Evolutionary conservation across 768 basidiomycete genomes (phyloP).

Genomic region (Pulveroboletus sp.): DNA sequence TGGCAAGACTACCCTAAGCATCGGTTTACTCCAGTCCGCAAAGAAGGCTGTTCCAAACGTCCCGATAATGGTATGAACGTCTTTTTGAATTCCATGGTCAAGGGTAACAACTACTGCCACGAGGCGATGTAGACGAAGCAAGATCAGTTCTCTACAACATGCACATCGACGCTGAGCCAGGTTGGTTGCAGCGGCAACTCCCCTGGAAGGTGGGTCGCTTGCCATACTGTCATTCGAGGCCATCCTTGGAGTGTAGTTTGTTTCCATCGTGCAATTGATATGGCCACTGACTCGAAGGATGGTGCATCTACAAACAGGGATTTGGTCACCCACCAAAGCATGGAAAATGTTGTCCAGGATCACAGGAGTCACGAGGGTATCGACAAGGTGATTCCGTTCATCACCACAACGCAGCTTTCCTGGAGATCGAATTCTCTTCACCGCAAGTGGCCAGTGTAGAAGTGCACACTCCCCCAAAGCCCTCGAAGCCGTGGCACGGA

Average conservation of each 20-base stretch:
- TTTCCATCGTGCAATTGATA: conserved; percentile 77
- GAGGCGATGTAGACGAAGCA: conserved; percentile 62
- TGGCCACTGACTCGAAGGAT: conserved; percentile 51
- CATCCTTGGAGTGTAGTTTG: conserved; percentile 45
- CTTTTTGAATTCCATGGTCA: neutral
- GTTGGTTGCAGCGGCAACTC: conserved; percentile 51
- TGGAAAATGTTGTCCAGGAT: conserved; percentile 48
- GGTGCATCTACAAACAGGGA: conserved; percentile 34
- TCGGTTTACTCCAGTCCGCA: conserved; percentile 66
- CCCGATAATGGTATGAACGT: conserved; percentile 66
- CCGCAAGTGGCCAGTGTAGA: conserved; percentile 48
- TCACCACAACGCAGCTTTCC: neutral
- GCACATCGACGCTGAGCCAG: conserved; percentile 28
- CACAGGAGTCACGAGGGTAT: conserved; percentile 63
- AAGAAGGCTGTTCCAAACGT: conserved; percentile 42
- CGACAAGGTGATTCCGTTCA: conserved; percentile 59
- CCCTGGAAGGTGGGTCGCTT: conserved; percentile 51
- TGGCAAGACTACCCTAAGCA: conserved; percentile 77
- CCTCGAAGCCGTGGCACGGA: conserved; percentile 36
- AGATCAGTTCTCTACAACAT: conserved; percentile 35
- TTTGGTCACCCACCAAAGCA: conserved; percentile 11
- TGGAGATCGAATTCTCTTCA: neutral
- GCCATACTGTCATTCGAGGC: neutral
- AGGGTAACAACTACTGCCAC: neutral
- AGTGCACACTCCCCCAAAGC: conserved; percentile 37